These are phyloP conservation scores for Debaryomyces udenii DNA, from an alignment of 1,139 yeast species.

Conservation along the genomic window DNA sequence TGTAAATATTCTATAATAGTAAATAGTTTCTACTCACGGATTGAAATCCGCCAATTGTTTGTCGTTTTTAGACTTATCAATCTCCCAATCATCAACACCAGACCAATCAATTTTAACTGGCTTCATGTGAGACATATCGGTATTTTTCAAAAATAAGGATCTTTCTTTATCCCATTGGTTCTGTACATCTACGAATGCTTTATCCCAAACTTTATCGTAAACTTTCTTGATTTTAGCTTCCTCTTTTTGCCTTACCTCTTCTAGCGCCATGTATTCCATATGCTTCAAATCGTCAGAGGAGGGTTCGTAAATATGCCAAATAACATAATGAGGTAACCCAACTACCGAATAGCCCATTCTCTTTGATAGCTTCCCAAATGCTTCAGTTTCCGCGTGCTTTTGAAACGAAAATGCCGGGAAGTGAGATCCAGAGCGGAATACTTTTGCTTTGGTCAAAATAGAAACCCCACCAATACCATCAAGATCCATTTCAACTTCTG, in stretches of 20 bases:
- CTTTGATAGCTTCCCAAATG: conserved; percentile 83
- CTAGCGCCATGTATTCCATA: conserved; percentile 97
- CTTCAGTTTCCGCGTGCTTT: conserved; percentile 93
- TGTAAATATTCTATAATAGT: conserved; percentile 7
- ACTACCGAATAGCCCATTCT: conserved; percentile 80
- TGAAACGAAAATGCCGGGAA: conserved; percentile 91
- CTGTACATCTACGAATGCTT: conserved; percentile 75
- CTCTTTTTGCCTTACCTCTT: conserved; percentile 73
- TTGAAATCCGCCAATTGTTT: conserved; percentile 48
- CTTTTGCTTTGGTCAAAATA: conserved; percentile 75
- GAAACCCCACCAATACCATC: conserved; percentile 95
- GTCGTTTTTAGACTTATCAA: conserved; percentile 28
- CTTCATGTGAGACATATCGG: conserved; percentile 58
- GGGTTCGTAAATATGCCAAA: conserved; percentile 93
- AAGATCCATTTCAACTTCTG: conserved; percentile 81
- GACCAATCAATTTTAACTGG: conserved; percentile 67
- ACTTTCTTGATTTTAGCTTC: conserved; percentile 68
- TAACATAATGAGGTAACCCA: conserved; percentile 87
- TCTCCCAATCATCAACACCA: conserved; percentile 54
- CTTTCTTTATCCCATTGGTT: conserved; percentile 70
- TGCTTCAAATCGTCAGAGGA: conserved; percentile 84
- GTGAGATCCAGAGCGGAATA: conserved; percentile 78
- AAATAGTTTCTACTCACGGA: conserved; percentile 26
- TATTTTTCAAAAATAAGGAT: conserved; percentile 67
- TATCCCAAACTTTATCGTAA: conserved; percentile 74